A percentile compares a stretch with the other conserved stretches of the same genome.
Conservation (phyloP, 2,329 filamentous ascomycete genomes). For the Pseudocercospora vitis region DNA sequence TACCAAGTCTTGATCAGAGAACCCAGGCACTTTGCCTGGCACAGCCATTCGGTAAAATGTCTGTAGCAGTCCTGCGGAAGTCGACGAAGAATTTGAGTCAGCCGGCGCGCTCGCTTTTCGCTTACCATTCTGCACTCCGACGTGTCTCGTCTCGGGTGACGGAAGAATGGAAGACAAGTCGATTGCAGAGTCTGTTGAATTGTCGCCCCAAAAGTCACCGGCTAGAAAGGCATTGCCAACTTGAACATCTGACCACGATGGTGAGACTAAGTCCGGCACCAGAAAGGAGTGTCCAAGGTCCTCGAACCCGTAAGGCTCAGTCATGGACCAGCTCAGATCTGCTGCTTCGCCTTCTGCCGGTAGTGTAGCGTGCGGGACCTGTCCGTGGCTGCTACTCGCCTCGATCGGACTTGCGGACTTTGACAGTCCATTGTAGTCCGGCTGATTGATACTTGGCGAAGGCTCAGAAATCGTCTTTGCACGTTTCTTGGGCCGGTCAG, state of each 20-base stretch:
- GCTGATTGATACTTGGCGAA: neutral
- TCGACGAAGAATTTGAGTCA: neutral
- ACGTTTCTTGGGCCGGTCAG: conserved; percentile 22
- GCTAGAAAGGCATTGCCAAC: conserved; percentile 1
- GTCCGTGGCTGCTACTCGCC: neutral
- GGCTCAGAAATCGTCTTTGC: neutral
- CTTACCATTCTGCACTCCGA: neutral
- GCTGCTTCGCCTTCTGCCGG: conserved; percentile 4
- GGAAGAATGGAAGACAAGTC: conserved; percentile 2
- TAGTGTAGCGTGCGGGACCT: neutral
- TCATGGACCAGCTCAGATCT: conserved; percentile 16
- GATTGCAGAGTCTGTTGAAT: conserved; percentile 1
- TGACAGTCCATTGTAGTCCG: neutral
- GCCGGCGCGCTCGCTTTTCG: neutral
- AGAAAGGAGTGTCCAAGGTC: conserved; percentile 17
- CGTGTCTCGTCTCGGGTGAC: neutral
- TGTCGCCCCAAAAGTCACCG: conserved; percentile 3
- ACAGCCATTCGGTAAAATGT: conserved; percentile 30
- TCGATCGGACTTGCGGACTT: neutral
- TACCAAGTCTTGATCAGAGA: conserved; percentile 48
- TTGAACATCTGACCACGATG: conserved; percentile 4
- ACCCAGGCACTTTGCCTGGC: conserved; percentile 34
- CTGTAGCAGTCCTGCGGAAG: conserved; percentile 21
- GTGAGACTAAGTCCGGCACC: conserved; percentile 2
- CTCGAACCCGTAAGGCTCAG: conserved; percentile 21